Percentiles rank a stretch among this genome's conserved stretches.
Evolutionary conservation across 495 filamentous ascomycete species (phyloP).

Genomic region (Podospora australis): DNA sequence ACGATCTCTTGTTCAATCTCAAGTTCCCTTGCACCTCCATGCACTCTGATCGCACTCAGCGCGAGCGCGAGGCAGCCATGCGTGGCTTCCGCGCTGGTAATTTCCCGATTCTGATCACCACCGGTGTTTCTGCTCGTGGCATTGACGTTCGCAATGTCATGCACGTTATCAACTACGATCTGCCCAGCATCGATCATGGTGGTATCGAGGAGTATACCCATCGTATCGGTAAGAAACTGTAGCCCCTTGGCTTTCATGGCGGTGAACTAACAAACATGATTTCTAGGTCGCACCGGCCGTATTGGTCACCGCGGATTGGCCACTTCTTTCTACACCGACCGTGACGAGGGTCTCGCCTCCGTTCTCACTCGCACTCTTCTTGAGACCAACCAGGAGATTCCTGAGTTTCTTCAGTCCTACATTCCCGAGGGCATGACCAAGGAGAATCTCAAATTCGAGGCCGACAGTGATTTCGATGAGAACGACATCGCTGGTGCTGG

Average conservation of each 20-base stretch:
- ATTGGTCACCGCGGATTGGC: conserved; percentile 85
- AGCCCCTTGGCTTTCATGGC: too few relatives aligned
- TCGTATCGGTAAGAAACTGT: conserved; percentile 84
- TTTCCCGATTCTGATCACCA: conserved; percentile 75
- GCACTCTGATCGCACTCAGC: conserved; percentile 79
- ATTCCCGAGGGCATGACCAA: conserved; percentile 47
- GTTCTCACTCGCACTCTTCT: conserved; percentile 71
- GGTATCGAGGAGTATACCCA: conserved; percentile 93
- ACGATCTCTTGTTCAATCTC: conserved; percentile 78
- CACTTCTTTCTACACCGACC: conserved; percentile 74
- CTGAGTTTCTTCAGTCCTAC: conserved; percentile 69
- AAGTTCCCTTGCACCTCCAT: conserved; percentile 79
- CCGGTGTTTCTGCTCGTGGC: conserved; percentile 81
- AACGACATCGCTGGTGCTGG: conserved; percentile 7
- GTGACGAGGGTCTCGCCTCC: conserved; percentile 60
- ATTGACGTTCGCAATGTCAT: conserved; percentile 80
- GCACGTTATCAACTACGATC: conserved; percentile 90
- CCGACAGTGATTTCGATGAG: conserved; percentile 55
- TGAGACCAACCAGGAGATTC: conserved; percentile 69
- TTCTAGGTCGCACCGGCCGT: conserved; percentile 80
- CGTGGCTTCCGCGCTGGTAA: conserved; percentile 71
- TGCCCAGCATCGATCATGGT: conserved; percentile 63
- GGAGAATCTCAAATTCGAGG: conserved; percentile 54
- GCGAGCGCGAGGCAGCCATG: conserved; percentile 89
- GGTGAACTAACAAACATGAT: too few relatives aligned